phyloP scores from a whole-genome alignment of 2,329 filamentous ascomycete genomes.

The Emydomyces testavorans region DNA sequence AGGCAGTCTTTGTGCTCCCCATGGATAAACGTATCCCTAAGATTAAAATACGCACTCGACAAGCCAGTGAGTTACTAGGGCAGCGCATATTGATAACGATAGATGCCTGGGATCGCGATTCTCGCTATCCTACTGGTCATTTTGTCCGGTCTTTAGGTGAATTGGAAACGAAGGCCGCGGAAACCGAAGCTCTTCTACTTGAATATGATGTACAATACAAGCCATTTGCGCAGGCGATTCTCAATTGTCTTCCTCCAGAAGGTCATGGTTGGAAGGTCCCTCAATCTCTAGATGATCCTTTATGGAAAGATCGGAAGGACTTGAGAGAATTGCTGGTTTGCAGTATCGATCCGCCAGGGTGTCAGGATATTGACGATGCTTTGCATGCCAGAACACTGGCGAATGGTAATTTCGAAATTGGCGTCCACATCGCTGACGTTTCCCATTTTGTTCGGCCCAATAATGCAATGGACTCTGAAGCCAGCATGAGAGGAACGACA shows the following conservation, averaged over 20 bases:
- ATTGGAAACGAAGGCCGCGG: conserved; percentile 90
- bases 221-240: conserved; percentile 87
- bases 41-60: conserved; percentile 81
- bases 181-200: conserved; percentile 85
- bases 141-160: conserved; percentile 88
- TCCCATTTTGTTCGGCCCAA: conserved; percentile 96
- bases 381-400: conserved; percentile 73
- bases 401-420: conserved; percentile 91
- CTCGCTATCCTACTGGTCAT: conserved; percentile 82
- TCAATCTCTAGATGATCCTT: conserved; percentile 61
- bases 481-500: conserved; percentile 84
- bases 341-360: conserved; percentile 92
- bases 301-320: conserved; percentile 78
- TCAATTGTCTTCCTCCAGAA: conserved; percentile 83
- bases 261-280: conserved; percentile 93
- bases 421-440: conserved; percentile 98
- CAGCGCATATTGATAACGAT: conserved; percentile 89
- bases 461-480: conserved; percentile 94
- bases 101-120: conserved; percentile 89
- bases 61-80: conserved; percentile 76
- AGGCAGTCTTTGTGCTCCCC: conserved; percentile 86
- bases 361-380: conserved; percentile 96
- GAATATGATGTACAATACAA: conserved; percentile 98
- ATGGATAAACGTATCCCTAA: conserved; percentile 99
- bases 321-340: conserved; percentile 78